Evolutionary conservation across 306 rosid species (phyloP).

Genomic region (Carpinus viminea): DNA sequence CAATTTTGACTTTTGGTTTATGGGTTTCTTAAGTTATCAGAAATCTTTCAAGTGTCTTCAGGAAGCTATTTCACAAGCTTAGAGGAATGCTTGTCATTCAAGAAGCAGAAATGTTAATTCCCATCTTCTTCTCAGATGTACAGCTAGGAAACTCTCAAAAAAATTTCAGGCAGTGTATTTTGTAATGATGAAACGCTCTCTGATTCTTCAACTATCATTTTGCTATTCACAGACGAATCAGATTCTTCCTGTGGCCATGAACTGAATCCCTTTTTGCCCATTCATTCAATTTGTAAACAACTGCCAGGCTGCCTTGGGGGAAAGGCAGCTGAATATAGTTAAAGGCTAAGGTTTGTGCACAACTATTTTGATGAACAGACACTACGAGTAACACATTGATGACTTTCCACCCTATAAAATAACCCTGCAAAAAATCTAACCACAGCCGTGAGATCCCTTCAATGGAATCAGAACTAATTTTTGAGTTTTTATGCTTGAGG

Average conservation of each 20-base stretch:
- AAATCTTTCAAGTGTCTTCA: constrained; percentile 44
- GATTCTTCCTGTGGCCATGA: background rate
- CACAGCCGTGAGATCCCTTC: too few species aligned
- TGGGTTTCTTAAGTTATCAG: constrained; percentile 61
- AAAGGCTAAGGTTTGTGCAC: too few species aligned
- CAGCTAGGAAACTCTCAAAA: background rate
- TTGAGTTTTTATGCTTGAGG: too few species aligned
- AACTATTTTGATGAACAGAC: too few species aligned
- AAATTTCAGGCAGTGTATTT: constrained; percentile 6
- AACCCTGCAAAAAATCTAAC: too few species aligned
- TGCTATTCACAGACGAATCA: background rate
- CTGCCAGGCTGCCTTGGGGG: too few species aligned
- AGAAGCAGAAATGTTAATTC: background rate
- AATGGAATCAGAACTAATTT: too few species aligned
- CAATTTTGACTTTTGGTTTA: constrained; percentile 63
- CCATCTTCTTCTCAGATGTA: constrained; percentile 2
- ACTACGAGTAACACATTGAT: too few species aligned
- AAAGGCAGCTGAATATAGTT: too few species aligned
- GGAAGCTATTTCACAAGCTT: constrained; percentile 35
- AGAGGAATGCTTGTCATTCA: background rate
- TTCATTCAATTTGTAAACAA: background rate
- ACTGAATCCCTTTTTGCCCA: background rate
- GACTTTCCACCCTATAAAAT: too few species aligned
- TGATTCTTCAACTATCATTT: background rate
- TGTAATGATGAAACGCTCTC: background rate